Evolutionary conservation across 1,284 basidiomycete genomes (phyloP).

Genomic region (Ceratobasidium sp.): DNA sequence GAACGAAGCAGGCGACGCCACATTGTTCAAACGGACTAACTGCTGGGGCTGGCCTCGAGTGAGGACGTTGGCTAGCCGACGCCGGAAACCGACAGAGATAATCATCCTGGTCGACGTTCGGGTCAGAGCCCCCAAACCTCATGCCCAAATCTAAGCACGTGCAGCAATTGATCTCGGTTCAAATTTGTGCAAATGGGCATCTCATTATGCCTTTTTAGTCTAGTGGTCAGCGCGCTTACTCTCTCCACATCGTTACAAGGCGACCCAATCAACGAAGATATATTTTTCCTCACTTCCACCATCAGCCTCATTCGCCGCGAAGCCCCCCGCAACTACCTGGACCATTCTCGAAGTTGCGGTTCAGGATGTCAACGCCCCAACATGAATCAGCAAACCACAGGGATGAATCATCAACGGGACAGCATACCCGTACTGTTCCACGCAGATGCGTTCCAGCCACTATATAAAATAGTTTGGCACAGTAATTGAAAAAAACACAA

Average conservation of each 20-base stretch:
- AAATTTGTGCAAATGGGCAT: not conserved
- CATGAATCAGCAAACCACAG: not conserved
- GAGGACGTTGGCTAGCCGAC: slow-evolving; percentile 35
- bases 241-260: no score
- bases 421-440: not conserved
- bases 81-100: slow-evolving; percentile 33
- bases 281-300: not conserved
- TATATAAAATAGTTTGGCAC: not conserved
- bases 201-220: not conserved
- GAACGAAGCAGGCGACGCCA: not conserved
- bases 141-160: no score
- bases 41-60: slow-evolving; percentile 23
- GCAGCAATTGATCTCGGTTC: not conserved
- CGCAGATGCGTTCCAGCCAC: not conserved
- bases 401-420: not conserved
- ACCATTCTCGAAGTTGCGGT: no score
- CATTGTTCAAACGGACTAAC: not conserved
- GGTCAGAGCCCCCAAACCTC: slow-evolving; percentile 7
- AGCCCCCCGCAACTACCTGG: no score
- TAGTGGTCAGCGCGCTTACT: not conserved
- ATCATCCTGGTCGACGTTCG: slow-evolving; percentile 34
- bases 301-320: no score
- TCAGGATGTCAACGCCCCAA: not conserved
- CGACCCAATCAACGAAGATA: not conserved
- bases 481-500: no score